phyloP scores from a whole-genome alignment of 495 filamentous ascomycete species.

The Tuber magnatum region DNA sequence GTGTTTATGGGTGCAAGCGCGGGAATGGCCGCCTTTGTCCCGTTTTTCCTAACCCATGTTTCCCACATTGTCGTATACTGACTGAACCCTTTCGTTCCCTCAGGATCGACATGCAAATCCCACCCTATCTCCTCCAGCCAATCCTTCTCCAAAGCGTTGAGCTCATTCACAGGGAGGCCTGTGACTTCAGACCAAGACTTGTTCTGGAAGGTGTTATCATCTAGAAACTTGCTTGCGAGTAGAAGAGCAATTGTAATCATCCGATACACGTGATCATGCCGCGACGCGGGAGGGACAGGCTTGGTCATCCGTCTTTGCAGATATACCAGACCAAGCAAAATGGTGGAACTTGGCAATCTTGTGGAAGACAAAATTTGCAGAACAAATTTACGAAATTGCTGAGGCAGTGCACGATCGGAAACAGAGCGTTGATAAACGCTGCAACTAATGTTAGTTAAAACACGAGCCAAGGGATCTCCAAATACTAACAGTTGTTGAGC shows the following conservation, averaged over 20 bases:
- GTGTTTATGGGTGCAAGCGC: slow-evolving; percentile 66
- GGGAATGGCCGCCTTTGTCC: slow-evolving; percentile 50
- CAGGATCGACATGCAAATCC: slow-evolving; percentile 80
- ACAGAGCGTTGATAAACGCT: slow-evolving; percentile 42
- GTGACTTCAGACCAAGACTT: slow-evolving; percentile 98
- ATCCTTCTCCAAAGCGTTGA: slow-evolving; percentile 85
- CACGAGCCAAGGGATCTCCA: not conserved
- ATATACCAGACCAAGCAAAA: slow-evolving; percentile 86
- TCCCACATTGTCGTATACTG: slow-evolving; percentile 82
- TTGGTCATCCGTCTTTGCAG: slow-evolving; percentile 72
- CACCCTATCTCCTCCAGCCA: slow-evolving; percentile 82
- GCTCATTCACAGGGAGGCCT: slow-evolving; percentile 74
- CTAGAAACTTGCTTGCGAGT: slow-evolving; percentile 93
- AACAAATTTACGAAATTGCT: slow-evolving; percentile 90
- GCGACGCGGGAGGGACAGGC: slow-evolving; percentile 53
- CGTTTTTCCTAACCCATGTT: slow-evolving; percentile 62
- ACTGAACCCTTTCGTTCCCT: slow-evolving; percentile 71
- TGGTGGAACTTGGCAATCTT: slow-evolving; percentile 87
- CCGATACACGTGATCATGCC: slow-evolving; percentile 65
- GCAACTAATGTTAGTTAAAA: slow-evolving; percentile 61
- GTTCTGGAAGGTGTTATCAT: slow-evolving; percentile 99
- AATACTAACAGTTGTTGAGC: slow-evolving; percentile 68
- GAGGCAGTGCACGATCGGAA: slow-evolving; percentile 49
- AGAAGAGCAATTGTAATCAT: slow-evolving; percentile 84
- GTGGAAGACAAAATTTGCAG: slow-evolving; percentile 90